phyloP scores from a whole-genome alignment of 1,139 yeast species.

The Chernovozyma sophiae-reginae region DNA sequence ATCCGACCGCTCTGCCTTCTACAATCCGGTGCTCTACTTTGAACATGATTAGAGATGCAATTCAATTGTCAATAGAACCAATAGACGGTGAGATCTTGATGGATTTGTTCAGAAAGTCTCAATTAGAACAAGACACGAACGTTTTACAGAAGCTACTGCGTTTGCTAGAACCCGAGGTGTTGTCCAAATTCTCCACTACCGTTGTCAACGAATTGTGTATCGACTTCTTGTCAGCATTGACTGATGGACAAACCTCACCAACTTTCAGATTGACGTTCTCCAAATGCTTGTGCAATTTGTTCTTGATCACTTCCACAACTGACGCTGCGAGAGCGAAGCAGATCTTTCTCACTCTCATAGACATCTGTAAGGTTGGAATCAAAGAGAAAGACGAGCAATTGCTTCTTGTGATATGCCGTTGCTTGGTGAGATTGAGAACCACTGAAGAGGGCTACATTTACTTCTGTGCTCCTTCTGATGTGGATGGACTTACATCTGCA shows the following conservation, averaged over 20 bases:
- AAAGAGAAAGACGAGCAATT: constrained; percentile 24
- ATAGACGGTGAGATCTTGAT: constrained; percentile 25
- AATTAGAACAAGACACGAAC: constrained; percentile 24
- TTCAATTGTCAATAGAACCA: constrained; percentile 28
- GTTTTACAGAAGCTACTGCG: constrained; percentile 18
- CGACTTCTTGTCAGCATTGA: not conserved
- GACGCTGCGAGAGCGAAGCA: not conserved
- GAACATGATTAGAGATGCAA: constrained; percentile 40
- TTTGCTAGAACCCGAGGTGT: not conserved
- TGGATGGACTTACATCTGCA: constrained; percentile 63
- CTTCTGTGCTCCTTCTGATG: constrained; percentile 54
- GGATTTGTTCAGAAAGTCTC: constrained; percentile 27
- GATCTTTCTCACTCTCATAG: not conserved
- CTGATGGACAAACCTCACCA: not conserved
- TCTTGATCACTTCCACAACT: not conserved
- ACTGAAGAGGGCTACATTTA: constrained; percentile 45
- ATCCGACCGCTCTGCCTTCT: constrained; percentile 10
- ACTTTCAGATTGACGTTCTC: not conserved
- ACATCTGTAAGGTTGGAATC: constrained; percentile 26
- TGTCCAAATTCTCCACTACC: not conserved
- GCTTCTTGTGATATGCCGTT: constrained; percentile 48
- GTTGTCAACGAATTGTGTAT: constrained; percentile 4
- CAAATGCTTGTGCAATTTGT: not conserved
- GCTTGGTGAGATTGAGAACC: constrained; percentile 53
- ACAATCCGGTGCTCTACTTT: constrained; percentile 39